Base-by-base conservation (phyloP, 2,329 filamentous ascomycete genomes). In the Aaosphaeria pasadenensis region DNA sequence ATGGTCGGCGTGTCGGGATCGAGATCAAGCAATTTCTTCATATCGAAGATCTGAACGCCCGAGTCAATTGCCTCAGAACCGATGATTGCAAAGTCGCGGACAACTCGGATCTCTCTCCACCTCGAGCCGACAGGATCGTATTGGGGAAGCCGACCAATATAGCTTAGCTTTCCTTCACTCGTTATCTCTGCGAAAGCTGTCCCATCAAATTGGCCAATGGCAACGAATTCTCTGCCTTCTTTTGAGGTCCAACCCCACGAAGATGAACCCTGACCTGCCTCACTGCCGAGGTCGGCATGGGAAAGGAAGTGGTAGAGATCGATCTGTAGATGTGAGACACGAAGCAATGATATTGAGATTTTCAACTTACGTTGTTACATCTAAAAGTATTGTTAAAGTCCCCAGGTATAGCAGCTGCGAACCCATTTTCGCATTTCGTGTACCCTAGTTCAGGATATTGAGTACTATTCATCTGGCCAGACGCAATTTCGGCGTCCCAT, bases 1-100 rank as follows among this genome's bases (percentile, higher is more conserved):
- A 50, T 63, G 13, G 49, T 57, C 1, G 62, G 63, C 42, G 47
- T 54, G 30, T 52, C 49, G 1, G 58, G 59, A 32, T 64, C 56
- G 4, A 66, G 47, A 9, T 56, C 52, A 5, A 64, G 53, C 28
- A 66, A 39, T 48, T 75, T 82, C 52, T 70, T 74, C 76, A 84
- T 74, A 63, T 84, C 81, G 55, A 85, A 85, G 63, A 84, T 72
- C 59, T 84, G 81, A 36, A 85, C 72, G 31, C 77, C 77, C 60
- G 82, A 79, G 52, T 73, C 62, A 57, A 47, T 58, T 2, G 62
- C 63, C 29, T 66, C 62, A 4, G 52, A 57, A 2, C 70, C 71
- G 44, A 74, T 71, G 44, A 71, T 54, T 33, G 61, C 62, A 46
- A 68, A 71, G 45, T 72, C 61, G 30, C 66, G 64, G 47, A 67